Evolutionary conservation across 169 alveolate species (phyloP), one percentile per base, ranked within the genome.

Genomic region (Plasmodium yoelii): DNA sequence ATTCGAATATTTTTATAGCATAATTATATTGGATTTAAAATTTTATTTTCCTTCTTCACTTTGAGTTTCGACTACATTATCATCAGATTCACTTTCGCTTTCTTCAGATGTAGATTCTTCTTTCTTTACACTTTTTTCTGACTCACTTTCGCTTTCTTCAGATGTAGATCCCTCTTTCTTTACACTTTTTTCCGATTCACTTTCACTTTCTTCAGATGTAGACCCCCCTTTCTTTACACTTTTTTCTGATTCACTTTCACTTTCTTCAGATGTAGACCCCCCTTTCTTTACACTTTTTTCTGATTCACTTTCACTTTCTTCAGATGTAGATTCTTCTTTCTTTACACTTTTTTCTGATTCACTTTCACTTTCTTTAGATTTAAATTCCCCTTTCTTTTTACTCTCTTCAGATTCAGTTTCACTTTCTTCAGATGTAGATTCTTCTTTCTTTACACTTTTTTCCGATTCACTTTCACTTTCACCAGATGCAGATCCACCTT

Each of bases 1-100:
- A 3, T 34, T 34, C 42, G 42, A 34, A 34, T 34, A 34, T 34
- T 34, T 34, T 34, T 34, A 34, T 34, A 34, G 5, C 5, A 7
- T 34, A 34, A 34, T 34, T 34, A 34, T 34, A 34, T 34, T 34
- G 42, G 7, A 3, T 4, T 34, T 34, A 34, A 34, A 34, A 34
- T 2, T 34, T 34, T 34, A 34, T 34, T 34, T 3, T 0, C 42
- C 42, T 0, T 26, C 44, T 18, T 71, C 56, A 67, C 65, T 56
- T 56, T 22, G 34, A n/a, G 84, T 19, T 39, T 70, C 84, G 49
- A 63, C 19, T 24, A 18, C 59, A 18, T 49, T 63, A 34, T 60
- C 34, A 2, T 28, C 60, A 19, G 18, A 12, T 22, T 59, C 55
- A 26, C 56, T 73, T 26, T 26, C 59, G 13, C 44, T 56, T 6